phyloP scores from a whole-genome alignment of 2,329 filamentous ascomycete species.

The Sporothrix euskadiensis region DNA sequence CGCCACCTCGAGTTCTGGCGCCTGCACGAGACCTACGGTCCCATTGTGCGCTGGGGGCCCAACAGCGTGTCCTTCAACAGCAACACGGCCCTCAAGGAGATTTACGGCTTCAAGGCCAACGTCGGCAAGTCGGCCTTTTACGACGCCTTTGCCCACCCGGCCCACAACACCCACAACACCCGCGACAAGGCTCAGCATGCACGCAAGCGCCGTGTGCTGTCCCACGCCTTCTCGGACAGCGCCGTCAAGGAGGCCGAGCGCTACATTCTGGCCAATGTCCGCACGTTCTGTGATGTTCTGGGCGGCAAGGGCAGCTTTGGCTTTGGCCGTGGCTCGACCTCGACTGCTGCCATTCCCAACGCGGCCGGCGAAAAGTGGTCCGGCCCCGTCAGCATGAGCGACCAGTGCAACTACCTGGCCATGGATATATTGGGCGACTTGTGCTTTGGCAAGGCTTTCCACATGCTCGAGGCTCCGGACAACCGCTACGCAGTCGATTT shows the following conservation, averaged over 20 bases:
- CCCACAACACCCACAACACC: constrained; percentile 70
- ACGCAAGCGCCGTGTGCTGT: constrained; percentile 68
- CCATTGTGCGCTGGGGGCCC: constrained; percentile 75
- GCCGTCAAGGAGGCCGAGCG: constrained; percentile 68
- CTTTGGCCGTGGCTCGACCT: too few relatives aligned
- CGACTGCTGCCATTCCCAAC: constrained; percentile 25
- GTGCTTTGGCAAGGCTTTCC: constrained; percentile 63
- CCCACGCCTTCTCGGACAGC: constrained; percentile 68
- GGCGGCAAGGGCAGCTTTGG: constrained; percentile 38
- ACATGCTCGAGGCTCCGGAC: constrained; percentile 59
- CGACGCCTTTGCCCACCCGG: constrained; percentile 69
- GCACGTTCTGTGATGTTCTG: constrained; percentile 64
- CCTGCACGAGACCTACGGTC: constrained; percentile 69
- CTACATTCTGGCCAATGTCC: constrained; percentile 65
- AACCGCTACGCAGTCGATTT: constrained; percentile 68
- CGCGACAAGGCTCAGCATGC: constrained; percentile 69
- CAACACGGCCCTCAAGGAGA: constrained; percentile 64
- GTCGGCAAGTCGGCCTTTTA: constrained; percentile 72
- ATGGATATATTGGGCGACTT: constrained; percentile 64
- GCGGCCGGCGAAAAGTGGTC: constrained; percentile 58
- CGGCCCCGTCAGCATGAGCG: constrained; percentile 60
- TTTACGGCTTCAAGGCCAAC: constrained; percentile 64
- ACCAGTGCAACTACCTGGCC: constrained; percentile 63
- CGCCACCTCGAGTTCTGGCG: constrained; percentile 72
- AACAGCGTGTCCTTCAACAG: constrained; percentile 78